Conservation (phyloP, 371 early-diverging fungal genomes). For the Mortierella sp. region DNA sequence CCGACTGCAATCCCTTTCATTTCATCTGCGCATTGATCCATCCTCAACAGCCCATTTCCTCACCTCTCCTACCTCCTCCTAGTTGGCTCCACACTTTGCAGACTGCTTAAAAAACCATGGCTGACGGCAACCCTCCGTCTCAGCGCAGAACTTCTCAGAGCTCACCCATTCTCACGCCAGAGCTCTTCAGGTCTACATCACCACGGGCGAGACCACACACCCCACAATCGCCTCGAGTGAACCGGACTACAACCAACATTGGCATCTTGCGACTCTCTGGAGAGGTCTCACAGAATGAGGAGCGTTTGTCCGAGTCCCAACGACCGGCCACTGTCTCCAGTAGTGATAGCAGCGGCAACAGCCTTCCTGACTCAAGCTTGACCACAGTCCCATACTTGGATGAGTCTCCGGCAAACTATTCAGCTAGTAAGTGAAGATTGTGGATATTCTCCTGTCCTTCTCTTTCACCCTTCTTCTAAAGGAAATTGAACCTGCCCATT, state of each 20-base stretch:
- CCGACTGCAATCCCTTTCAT: no score
- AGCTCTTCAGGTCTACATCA: constrained; percentile 14
- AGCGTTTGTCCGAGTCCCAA: constrained; percentile 14
- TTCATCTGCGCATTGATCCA: no score
- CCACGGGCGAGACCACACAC: not conserved
- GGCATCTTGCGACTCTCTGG: constrained; percentile 25
- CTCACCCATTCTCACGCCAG: constrained; percentile 25
- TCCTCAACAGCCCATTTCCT: no score
- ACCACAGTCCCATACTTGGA: constrained; percentile 24
- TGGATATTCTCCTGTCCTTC: not conserved
- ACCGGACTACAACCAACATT: constrained; percentile 13
- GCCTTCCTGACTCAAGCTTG: constrained; percentile 1
- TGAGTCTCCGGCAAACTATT: constrained; percentile 25
- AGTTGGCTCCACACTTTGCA: no score
- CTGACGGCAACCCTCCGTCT: constrained; percentile 1
- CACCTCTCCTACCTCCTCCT: no score
- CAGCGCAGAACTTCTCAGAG: constrained; percentile 14
- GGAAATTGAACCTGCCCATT: no score
- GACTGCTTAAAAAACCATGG: no score
- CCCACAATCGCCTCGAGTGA: not conserved
- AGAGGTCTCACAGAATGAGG: constrained; percentile 41
- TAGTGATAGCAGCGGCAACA: constrained; percentile 29
- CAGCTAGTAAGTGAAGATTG: constrained; percentile 6
- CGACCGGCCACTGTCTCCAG: not conserved
- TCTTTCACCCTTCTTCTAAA: not conserved